Conservation (phyloP, 441 rosid species). For the Caryocar brasiliense region DNA sequence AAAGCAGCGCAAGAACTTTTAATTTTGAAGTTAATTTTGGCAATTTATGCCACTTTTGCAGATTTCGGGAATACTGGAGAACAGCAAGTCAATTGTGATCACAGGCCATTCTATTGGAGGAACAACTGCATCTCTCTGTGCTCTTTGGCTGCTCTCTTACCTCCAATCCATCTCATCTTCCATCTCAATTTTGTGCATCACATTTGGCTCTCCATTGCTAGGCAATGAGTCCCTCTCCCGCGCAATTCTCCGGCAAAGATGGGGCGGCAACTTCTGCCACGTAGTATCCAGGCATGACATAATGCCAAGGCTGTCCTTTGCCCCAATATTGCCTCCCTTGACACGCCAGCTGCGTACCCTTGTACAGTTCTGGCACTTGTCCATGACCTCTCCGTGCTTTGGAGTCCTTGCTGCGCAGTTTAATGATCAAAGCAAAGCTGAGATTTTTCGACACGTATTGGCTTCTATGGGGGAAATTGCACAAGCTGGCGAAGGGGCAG, state of each 20-base stretch:
- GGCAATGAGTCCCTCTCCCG: slow-evolving; percentile 50
- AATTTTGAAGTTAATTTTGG: too few relatives aligned
- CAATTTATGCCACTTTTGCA: too few relatives aligned
- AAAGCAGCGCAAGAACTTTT: too few relatives aligned
- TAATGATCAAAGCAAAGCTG: slow-evolving; percentile 6
- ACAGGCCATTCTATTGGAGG: slow-evolving; percentile 76
- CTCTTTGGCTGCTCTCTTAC: slow-evolving; percentile 63
- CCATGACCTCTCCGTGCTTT: slow-evolving; percentile 17
- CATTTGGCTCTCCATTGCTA: slow-evolving; percentile 71
- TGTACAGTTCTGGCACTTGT: slow-evolving; percentile 19
- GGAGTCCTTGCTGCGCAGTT: not conserved
- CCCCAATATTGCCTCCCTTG: slow-evolving; percentile 18
- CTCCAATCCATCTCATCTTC: slow-evolving; percentile 16
- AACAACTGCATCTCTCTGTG: slow-evolving; percentile 50
- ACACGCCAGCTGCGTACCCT: slow-evolving; percentile 16
- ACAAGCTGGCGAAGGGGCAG: slow-evolving; percentile 4
- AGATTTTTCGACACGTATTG: slow-evolving; percentile 17
- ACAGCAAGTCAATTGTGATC: slow-evolving; percentile 42
- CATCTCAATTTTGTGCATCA: slow-evolving; percentile 49
- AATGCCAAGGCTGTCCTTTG: slow-evolving; percentile 42
- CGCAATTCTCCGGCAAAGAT: slow-evolving; percentile 39
- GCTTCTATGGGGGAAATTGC: slow-evolving; percentile 3
- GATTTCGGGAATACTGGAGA: slow-evolving; percentile 26
- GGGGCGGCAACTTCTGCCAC: slow-evolving; percentile 63
- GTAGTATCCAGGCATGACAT: slow-evolving; percentile 51